phyloP scores from a whole-genome alignment of 2,329 filamentous ascomycete genomes.

The Pyrenochaeta sp. region DNA sequence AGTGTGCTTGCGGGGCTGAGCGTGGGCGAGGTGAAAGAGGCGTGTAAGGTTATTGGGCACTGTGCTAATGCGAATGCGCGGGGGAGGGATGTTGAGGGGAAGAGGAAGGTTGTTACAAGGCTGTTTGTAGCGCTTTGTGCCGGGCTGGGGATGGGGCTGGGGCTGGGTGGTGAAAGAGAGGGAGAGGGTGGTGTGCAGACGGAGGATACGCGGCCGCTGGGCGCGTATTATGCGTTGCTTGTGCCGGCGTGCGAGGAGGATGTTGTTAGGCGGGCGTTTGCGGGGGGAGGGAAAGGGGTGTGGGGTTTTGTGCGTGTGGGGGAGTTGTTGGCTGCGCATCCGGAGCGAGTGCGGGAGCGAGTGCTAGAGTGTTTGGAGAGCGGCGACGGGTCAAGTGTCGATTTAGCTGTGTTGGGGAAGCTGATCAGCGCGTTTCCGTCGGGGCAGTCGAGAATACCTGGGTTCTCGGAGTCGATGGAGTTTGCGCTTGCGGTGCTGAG shows the following conservation, averaged over 20 bases:
- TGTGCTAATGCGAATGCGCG: too few species aligned
- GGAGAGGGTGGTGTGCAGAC: too few species aligned
- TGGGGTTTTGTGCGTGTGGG: conserved; percentile 10
- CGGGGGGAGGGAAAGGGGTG: conserved; percentile 2
- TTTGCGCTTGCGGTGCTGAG: conserved; percentile 31
- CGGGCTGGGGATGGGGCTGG: too few species aligned
- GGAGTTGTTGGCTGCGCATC: conserved; percentile 22
- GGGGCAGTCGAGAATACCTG: not conserved
- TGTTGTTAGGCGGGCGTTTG: conserved; percentile 16
- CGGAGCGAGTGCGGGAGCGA: too few species aligned
- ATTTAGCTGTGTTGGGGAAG: conserved; percentile 6
- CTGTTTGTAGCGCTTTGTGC: too few species aligned
- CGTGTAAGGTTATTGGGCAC: conserved; percentile 25
- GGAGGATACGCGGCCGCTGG: conserved; percentile 27
- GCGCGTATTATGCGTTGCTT: conserved; percentile 24
- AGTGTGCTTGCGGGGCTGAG: conserved; percentile 31
- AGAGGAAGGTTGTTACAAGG: conserved; percentile 18
- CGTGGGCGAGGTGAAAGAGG: conserved; percentile 27
- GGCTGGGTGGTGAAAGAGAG: too few species aligned
- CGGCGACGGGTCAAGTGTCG: too few species aligned
- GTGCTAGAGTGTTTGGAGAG: too few species aligned
- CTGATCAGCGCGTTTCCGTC: conserved; percentile 21
- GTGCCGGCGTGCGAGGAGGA: conserved; percentile 30
- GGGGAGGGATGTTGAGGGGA: conserved; percentile 18
- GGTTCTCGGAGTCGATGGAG: conserved; percentile 37